Conservation (phyloP, 495 filamentous ascomycete species). For the Parmelia sp. region DNA sequence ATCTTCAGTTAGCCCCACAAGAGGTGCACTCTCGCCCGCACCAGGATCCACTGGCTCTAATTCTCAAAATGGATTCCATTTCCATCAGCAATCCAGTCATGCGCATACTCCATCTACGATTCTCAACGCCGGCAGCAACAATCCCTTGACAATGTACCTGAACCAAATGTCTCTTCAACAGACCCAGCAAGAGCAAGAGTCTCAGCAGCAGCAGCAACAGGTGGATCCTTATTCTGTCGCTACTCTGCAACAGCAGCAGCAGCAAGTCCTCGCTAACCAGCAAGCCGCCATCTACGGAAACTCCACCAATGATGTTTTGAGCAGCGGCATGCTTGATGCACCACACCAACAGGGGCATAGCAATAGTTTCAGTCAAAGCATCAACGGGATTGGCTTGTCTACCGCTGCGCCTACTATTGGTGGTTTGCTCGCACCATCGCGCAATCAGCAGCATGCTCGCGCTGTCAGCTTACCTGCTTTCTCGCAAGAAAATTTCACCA, state of each 20-base stretch:
- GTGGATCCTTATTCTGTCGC: conserved; percentile 46
- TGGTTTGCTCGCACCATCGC: conserved; percentile 69
- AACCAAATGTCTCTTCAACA: conserved; percentile 77
- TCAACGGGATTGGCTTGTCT: conserved; percentile 44
- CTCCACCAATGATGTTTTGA: conserved; percentile 50
- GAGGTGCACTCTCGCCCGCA: conserved; percentile 49
- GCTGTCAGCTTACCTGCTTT: conserved; percentile 78
- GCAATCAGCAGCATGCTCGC: conserved; percentile 63
- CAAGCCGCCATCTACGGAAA: conserved; percentile 48
- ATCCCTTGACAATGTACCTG: conserved; percentile 92
- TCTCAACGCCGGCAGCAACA: conserved; percentile 71
- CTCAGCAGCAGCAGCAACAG: conserved; percentile 43
- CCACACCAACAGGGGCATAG: conserved; percentile 53
- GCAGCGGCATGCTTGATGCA: conserved; percentile 44
- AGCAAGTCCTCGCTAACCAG: conserved; percentile 42
- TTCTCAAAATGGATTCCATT: conserved; percentile 45
- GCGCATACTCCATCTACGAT: conserved; percentile 59
- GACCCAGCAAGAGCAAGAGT: conserved; percentile 54
- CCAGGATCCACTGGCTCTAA: conserved; percentile 46
- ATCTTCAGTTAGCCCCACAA: conserved; percentile 64
- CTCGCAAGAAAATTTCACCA: conserved; percentile 53
- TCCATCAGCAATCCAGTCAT: conserved; percentile 37
- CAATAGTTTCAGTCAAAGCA: conserved; percentile 54
- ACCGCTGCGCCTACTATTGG: conserved; percentile 59
- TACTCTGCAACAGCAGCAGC: conserved; percentile 60